Conservation (phyloP, 306 rosid genomes). For the Quercus agrifolia region DNA sequence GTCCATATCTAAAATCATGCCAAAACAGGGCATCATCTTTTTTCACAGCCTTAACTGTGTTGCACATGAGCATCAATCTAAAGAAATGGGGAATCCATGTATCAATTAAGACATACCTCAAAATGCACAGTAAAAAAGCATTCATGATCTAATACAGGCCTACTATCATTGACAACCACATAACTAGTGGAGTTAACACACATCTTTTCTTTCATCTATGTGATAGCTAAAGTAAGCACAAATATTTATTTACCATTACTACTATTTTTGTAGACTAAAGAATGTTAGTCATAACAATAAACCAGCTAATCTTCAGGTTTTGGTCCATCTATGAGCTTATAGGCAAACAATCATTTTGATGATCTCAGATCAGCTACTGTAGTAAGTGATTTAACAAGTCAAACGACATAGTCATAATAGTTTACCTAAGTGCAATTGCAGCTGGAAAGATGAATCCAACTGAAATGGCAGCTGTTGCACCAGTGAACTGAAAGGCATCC, state of each 20-base stretch:
- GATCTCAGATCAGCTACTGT: neutral
- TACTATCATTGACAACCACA: neutral
- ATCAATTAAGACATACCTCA: neutral
- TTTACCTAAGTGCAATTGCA: slow-evolving; percentile 56
- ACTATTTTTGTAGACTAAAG: neutral
- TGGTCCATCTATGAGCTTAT: neutral
- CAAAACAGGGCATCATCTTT: neutral
- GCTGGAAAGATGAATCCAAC: slow-evolving; percentile 69
- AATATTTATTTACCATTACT: neutral
- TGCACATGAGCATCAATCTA: neutral
- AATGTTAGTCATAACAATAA: neutral
- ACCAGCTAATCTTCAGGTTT: neutral
- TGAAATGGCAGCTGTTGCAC: slow-evolving; percentile 64
- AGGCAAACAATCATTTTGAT: neutral
- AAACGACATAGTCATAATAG: neutral
- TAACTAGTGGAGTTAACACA: neutral
- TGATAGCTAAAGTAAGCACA: neutral
- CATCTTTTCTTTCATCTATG: neutral
- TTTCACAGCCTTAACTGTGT: neutral
- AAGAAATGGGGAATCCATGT: neutral
- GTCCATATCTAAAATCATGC: neutral
- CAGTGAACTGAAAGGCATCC: slow-evolving; percentile 86
- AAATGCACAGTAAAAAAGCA: neutral
- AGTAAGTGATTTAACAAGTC: neutral
- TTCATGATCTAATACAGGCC: neutral